A percentile compares a stretch with the other conserved stretches of the same genome.
Evolutionary conservation across 768 basidiomycete genomes (phyloP).

Genomic region (Mycena capillaripes): DNA sequence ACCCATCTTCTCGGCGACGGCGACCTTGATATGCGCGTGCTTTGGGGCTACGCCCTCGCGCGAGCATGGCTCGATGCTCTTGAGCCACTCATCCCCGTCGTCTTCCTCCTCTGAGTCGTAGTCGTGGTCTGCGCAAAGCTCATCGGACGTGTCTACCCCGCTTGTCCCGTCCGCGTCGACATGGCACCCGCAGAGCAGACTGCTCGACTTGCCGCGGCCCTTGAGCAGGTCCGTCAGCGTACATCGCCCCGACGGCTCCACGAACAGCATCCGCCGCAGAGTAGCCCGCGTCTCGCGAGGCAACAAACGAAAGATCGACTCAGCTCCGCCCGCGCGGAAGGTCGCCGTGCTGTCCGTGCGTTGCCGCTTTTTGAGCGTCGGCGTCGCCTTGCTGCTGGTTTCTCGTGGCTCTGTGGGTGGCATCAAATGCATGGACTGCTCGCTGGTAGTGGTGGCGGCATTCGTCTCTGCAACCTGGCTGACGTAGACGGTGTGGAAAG

Average conservation of each 20-base stretch:
- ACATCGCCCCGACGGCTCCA: slow-evolving; percentile 90
- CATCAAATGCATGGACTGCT: slow-evolving; percentile 7
- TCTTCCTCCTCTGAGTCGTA: slow-evolving; percentile 77
- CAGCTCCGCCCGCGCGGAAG: slow-evolving; percentile 81
- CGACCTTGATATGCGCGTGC: slow-evolving; percentile 83
- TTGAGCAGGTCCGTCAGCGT: slow-evolving; percentile 93
- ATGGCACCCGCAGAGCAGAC: slow-evolving; percentile 85
- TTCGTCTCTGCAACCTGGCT: slow-evolving; percentile 50
- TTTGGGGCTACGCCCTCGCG: slow-evolving; percentile 53
- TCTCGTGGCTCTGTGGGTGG: slow-evolving; percentile 26
- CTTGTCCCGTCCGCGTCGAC: slow-evolving; percentile 49
- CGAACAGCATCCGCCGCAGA: slow-evolving; percentile 92
- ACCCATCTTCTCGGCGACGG: slow-evolving; percentile 77
- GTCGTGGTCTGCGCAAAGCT: slow-evolving; percentile 74
- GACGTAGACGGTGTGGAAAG: slow-evolving; percentile 20
- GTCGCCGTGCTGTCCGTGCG: slow-evolving; percentile 72
- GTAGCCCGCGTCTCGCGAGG: slow-evolving; percentile 94
- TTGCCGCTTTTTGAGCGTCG: slow-evolving; percentile 50
- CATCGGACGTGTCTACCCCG: slow-evolving; percentile 55
- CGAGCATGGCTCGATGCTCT: slow-evolving; percentile 79
- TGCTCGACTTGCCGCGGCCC: slow-evolving; percentile 81
- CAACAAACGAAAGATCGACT: slow-evolving; percentile 97
- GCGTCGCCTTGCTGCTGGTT: slow-evolving; percentile 76
- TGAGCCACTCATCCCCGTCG: slow-evolving; percentile 92
- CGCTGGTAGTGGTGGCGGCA: slow-evolving; percentile 46